Percentiles rank a stretch among this genome's conserved stretches.
These are phyloP conservation scores for Epichloe uncinata DNA, from an alignment of 2,329 filamentous ascomycete species.

Conservation along the genomic window DNA sequence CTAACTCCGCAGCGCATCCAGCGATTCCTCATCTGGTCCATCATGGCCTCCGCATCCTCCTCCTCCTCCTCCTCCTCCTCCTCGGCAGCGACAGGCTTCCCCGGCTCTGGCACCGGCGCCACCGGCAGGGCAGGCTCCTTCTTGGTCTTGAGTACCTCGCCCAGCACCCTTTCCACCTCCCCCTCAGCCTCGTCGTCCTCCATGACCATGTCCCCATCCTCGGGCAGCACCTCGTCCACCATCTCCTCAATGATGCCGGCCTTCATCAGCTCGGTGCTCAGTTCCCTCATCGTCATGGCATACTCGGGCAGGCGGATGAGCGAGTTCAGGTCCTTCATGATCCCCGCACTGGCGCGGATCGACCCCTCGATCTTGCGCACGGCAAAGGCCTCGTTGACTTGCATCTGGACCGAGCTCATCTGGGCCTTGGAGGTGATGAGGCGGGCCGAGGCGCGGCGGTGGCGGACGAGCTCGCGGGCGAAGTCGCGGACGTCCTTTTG, in stretches of 20 bases:
- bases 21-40: constrained; percentile 88
- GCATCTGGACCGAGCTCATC: constrained; percentile 87
- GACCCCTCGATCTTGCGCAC: constrained; percentile 92
- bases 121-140: constrained; percentile 46
- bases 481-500: constrained; percentile 75
- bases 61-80: constrained; percentile 46
- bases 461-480: constrained; percentile 72
- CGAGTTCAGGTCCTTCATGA: constrained; percentile 94
- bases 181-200: constrained; percentile 63
- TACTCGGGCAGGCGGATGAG: constrained; percentile 76
- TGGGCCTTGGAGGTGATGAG: constrained; percentile 83
- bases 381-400: constrained; percentile 92
- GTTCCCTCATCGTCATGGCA: constrained; percentile 76
- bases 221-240: constrained; percentile 75
- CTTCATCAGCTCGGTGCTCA: constrained; percentile 79
- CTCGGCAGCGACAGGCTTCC: constrained; percentile 36
- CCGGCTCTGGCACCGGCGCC: constrained; percentile 36
- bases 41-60: constrained; percentile 66
- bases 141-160: constrained; percentile 77
- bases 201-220: constrained; percentile 55
- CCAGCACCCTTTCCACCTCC: constrained; percentile 87
- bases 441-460: constrained; percentile 61
- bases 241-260: constrained; percentile 98
- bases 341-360: constrained; percentile 71
- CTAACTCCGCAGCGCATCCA: constrained; percentile 83